Conservation (phyloP, 225 moss, liverwort and hornwort species). For the Physcomitrellopsis africana region DNA sequence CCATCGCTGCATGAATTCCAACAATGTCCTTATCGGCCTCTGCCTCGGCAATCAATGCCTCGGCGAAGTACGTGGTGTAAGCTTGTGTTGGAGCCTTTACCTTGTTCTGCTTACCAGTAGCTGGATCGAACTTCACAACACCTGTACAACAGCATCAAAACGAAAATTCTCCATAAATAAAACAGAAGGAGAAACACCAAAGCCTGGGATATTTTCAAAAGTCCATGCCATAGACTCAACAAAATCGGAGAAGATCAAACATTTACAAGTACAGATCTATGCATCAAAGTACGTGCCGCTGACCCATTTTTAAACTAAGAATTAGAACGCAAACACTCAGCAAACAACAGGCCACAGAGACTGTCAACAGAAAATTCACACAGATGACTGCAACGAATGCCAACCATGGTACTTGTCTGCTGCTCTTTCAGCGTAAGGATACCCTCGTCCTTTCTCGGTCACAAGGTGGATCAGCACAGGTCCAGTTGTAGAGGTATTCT, state of each 20-base stretch:
- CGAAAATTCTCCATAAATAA: not conserved
- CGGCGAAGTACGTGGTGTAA: slow-evolving; percentile 60
- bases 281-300: not conserved
- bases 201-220: not conserved
- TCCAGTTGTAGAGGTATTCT: slow-evolving; percentile 56
- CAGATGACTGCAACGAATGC: not conserved
- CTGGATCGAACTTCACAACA: slow-evolving; percentile 63
- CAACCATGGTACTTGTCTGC: slow-evolving; percentile 59
- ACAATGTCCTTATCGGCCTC: slow-evolving; percentile 50
- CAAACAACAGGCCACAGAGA: not conserved
- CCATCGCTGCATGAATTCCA: slow-evolving; percentile 67
- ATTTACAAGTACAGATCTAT: too few relatives aligned
- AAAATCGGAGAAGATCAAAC: too few relatives aligned
- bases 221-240: not conserved
- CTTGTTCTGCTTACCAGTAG: slow-evolving; percentile 66
- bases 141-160: slow-evolving; percentile 31
- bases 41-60: slow-evolving; percentile 63
- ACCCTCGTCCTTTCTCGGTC: slow-evolving; percentile 61
- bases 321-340: not conserved
- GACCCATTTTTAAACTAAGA: not conserved
- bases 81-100: slow-evolving; percentile 54
- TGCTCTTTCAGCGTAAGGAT: slow-evolving; percentile 61
- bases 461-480: slow-evolving; percentile 66
- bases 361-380: not conserved
- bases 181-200: not conserved